phyloP scores from a whole-genome alignment of 441 rosid genomes.

The California macrophylla region DNA sequence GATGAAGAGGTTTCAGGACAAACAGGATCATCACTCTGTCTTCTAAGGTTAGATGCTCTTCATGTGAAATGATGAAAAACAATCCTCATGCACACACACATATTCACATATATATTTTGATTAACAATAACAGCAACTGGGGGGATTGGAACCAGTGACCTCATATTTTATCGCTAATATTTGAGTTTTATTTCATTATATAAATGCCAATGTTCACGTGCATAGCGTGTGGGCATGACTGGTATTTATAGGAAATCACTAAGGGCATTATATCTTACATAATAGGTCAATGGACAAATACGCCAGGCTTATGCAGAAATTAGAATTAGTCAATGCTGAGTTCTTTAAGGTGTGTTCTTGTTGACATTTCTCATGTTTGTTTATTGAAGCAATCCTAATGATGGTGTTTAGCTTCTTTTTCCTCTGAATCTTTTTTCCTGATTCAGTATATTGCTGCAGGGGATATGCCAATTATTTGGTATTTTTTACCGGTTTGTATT shows the following conservation, averaged over 20 bases:
- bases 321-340: conserved; percentile 82
- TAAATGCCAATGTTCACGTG: neutral
- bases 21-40: conserved; percentile 95
- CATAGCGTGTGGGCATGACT: neutral
- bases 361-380: conserved; percentile 10
- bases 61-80: conserved; percentile 11
- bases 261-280: conserved; percentile 21
- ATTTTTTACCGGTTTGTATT: conserved; percentile 64
- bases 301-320: conserved; percentile 96
- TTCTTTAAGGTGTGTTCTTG: conserved; percentile 63
- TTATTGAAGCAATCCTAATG: conserved; percentile 14
- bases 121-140: neutral
- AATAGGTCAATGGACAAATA: conserved; percentile 94
- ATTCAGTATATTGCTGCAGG: conserved; percentile 66
- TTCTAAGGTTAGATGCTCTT: conserved; percentile 54
- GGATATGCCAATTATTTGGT: conserved; percentile 90
- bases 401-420: conserved; percentile 18
- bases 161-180: neutral
- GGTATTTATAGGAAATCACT: conserved; percentile 12
- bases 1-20: conserved; percentile 63
- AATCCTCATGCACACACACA: neutral
- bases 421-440: conserved; percentile 45
- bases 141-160: neutral
- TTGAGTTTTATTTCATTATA: neutral
- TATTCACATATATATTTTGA: no score